Conservation (phyloP, 306 rosid species). For the Fagus crenata region DNA sequence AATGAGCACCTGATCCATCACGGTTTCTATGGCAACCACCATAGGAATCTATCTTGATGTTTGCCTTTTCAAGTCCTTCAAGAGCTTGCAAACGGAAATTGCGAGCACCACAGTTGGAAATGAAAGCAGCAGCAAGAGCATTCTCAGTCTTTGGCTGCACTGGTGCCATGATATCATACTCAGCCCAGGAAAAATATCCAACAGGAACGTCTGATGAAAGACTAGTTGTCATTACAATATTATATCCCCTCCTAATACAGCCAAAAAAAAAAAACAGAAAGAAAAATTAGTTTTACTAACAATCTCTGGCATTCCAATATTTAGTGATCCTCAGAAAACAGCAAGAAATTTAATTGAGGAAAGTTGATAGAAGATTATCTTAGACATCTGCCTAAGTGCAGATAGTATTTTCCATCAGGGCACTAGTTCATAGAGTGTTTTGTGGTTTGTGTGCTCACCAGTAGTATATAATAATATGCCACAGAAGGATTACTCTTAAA, state of each 20-base stretch:
- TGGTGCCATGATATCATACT: conserved; percentile 95
- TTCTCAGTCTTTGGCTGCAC: conserved; percentile 74
- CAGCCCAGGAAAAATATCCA: conserved; percentile 99
- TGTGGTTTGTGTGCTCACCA: not conserved
- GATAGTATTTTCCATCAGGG: not conserved
- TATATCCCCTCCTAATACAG: conserved; percentile 73
- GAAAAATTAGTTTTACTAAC: conserved; percentile 31
- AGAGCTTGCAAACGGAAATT: conserved; percentile 96
- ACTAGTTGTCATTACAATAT: conserved; percentile 90
- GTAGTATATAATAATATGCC: not conserved
- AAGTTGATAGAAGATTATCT: not conserved
- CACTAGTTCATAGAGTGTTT: conserved; percentile 4
- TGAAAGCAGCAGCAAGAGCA: conserved; percentile 95
- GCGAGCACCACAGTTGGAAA: conserved; percentile 93
- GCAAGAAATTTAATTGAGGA: conserved; percentile 8
- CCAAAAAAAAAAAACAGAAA: conserved; percentile 13
- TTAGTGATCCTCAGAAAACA: not conserved
- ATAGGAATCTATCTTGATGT: conserved; percentile 73
- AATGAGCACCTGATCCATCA: conserved; percentile 62
- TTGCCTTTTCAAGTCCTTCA: conserved; percentile 72
- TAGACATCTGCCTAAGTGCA: not conserved
- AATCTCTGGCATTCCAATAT: not conserved
- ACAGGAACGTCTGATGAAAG: conserved; percentile 98
- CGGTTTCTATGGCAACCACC: conserved; percentile 92
- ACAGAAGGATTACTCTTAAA: not conserved